These are phyloP conservation scores for Hypoxylon sp. DNA, from an alignment of 2,329 filamentous ascomycete species.

Conservation along the genomic window DNA sequence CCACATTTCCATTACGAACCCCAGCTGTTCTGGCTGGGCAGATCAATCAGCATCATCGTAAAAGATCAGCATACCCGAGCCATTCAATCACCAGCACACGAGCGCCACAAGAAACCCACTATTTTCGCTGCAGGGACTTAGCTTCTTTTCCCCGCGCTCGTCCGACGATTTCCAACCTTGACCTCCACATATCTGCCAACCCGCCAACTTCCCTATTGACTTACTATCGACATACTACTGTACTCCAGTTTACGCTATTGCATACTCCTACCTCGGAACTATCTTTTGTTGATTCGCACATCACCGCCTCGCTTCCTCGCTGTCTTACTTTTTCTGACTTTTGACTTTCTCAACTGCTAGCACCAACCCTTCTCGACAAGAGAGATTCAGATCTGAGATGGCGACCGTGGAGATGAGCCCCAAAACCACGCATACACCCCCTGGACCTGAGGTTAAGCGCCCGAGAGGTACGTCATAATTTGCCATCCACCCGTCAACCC, in stretches of 20 bases:
- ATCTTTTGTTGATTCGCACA: slow-evolving; percentile 11
- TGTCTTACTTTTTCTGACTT: not conserved
- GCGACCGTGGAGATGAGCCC: slow-evolving; percentile 49
- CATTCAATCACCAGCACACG: slow-evolving; percentile 26
- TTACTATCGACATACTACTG: slow-evolving; percentile 5
- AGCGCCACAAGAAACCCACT: slow-evolving; percentile 27
- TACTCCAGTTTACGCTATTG: not conserved
- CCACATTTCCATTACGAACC: slow-evolving; percentile 23
- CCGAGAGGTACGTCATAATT: slow-evolving; percentile 50
- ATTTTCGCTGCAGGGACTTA: slow-evolving; percentile 41
- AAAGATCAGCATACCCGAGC: slow-evolving; percentile 31
- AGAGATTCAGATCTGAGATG: slow-evolving; percentile 42
- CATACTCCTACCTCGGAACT: slow-evolving; percentile 11
- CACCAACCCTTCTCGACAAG: slow-evolving; percentile 2
- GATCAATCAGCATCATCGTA: slow-evolving; percentile 26
- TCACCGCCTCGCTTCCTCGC: not conserved
- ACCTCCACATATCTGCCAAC: slow-evolving; percentile 37
- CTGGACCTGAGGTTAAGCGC: slow-evolving; percentile 44
- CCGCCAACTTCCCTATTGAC: slow-evolving; percentile 11
- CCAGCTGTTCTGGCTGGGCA: slow-evolving; percentile 7
- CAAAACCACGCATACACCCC: slow-evolving; percentile 44
- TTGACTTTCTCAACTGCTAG: slow-evolving; percentile 11
- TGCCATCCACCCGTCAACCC: slow-evolving; percentile 4
- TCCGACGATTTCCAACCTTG: slow-evolving; percentile 34
- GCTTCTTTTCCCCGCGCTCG: slow-evolving; percentile 37